Percentiles rank a stretch among this genome's conserved stretches.
Evolutionary conservation across 148 eudicot genomes (phyloP).

Genomic region (Arbutus unedo): DNA sequence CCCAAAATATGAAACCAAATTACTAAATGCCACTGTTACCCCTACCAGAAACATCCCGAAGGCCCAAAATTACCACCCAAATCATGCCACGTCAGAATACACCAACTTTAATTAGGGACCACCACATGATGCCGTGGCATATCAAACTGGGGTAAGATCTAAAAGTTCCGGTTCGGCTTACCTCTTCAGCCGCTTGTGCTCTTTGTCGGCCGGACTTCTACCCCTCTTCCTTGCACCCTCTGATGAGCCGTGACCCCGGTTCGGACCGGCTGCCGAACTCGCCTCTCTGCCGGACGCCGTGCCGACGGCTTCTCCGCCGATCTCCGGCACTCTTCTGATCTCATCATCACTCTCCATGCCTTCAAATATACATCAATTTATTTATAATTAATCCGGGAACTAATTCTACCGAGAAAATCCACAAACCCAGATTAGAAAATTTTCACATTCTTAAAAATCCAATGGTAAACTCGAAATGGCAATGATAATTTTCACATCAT

Average conservation of each 20-base stretch:
- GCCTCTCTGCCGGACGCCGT: constrained; percentile 52
- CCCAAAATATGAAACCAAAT: neutral
- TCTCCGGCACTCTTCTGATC: constrained; percentile 90
- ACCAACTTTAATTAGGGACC: neutral
- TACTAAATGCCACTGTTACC: neutral
- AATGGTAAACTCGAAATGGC: neutral
- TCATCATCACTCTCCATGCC: constrained; percentile 99
- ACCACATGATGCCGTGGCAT: neutral
- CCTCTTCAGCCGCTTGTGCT: constrained; percentile 90
- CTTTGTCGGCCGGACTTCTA: constrained; percentile 92
- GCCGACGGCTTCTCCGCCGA: constrained; percentile 59
- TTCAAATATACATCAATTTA: constrained; percentile 13
- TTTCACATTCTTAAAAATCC: neutral
- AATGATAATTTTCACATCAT: too few relatives aligned
- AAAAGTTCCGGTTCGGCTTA: constrained; percentile 25
- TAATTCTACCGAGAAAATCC: neutral
- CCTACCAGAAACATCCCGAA: neutral
- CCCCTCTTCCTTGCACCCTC: constrained; percentile 77
- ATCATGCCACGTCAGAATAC: constrained; percentile 10
- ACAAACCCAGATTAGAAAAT: neutral
- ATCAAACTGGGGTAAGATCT: neutral
- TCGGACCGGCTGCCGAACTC: constrained; percentile 43
- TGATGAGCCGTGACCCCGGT: constrained; percentile 47
- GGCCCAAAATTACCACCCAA: neutral
- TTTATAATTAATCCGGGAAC: neutral